Evolutionary conservation across 75 land plant genomes (phyloP).

Genomic region (Picea glauca): DNA sequence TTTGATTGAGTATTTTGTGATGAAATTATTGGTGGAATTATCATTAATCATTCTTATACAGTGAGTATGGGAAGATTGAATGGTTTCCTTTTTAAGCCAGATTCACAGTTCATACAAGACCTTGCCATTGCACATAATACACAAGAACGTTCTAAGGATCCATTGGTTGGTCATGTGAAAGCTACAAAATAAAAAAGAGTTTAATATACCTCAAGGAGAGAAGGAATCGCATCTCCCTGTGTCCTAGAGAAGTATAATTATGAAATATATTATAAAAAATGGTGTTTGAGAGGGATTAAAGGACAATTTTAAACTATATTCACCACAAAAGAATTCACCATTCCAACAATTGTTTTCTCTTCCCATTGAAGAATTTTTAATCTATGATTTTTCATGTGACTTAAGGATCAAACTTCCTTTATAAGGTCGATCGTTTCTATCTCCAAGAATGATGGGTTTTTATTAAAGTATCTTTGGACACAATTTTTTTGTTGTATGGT

Average conservation of each 20-base stretch:
- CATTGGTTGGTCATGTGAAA: no score
- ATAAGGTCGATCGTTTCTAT: slow-evolving; percentile 13
- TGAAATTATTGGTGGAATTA: slow-evolving; percentile 59
- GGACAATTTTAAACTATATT: slow-evolving; percentile 21
- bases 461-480: slow-evolving; percentile 78
- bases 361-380: slow-evolving; percentile 46
- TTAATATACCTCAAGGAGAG: no score
- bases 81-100: slow-evolving; percentile 40
- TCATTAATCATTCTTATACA: slow-evolving; percentile 43
- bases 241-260: no score
- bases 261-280: no score
- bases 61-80: slow-evolving; percentile 34
- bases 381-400: slow-evolving; percentile 45
- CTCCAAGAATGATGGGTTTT: slow-evolving; percentile 75
- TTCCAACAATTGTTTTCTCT: slow-evolving; percentile 45
- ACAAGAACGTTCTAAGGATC: slow-evolving; percentile 38
- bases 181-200: no score
- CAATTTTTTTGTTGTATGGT: slow-evolving; percentile 82
- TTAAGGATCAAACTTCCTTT: slow-evolving; percentile 34
- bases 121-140: slow-evolving; percentile 43
- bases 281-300: slow-evolving; percentile 16
- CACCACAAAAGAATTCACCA: slow-evolving; percentile 32
- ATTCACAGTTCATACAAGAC: slow-evolving; percentile 46
- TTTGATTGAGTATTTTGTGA: no score
- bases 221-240: no score